A percentile compares a stretch with the other conserved stretches of the same genome.
Conservation (phyloP, 441 rosid genomes). For the Brassica hybrid region DNA sequence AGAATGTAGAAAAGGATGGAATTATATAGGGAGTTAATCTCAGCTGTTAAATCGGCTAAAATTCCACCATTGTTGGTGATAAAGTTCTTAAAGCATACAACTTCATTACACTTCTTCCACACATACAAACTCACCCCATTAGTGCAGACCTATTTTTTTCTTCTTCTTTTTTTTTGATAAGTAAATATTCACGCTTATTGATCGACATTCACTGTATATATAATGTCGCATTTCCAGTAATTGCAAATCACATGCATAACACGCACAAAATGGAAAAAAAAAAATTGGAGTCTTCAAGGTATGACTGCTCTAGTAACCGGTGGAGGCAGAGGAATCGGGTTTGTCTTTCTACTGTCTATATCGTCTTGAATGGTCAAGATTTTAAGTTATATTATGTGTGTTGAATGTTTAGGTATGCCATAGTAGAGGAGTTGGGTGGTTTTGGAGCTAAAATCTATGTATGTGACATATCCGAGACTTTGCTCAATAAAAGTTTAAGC, state of each 20-base stretch:
- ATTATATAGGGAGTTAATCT: neutral
- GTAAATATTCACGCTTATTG: neutral
- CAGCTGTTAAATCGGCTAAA: neutral
- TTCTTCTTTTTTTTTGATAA: no score
- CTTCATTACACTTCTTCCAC: neutral
- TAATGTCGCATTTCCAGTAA: neutral
- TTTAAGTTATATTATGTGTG: neutral
- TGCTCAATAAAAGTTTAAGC: constrained; percentile 40
- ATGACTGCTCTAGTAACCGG: constrained; percentile 31
- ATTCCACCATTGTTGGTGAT: neutral
- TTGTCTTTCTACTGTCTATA: neutral
- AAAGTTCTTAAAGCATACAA: no score
- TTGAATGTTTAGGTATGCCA: constrained; percentile 38
- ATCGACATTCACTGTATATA: neutral
- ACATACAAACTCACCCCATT: neutral
- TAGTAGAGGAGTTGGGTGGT: constrained; percentile 46
- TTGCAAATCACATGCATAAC: neutral
- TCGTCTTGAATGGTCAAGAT: neutral
- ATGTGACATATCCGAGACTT: no score
- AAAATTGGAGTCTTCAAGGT: constrained; percentile 32
- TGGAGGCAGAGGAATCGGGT: constrained; percentile 38
- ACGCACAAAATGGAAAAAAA: neutral
- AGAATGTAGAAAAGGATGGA: no score
- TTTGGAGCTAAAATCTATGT: constrained; percentile 41
- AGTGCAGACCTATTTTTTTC: neutral